Conservation (phyloP, 2,329 filamentous ascomycete species). For the Alternaria solani region DNA sequence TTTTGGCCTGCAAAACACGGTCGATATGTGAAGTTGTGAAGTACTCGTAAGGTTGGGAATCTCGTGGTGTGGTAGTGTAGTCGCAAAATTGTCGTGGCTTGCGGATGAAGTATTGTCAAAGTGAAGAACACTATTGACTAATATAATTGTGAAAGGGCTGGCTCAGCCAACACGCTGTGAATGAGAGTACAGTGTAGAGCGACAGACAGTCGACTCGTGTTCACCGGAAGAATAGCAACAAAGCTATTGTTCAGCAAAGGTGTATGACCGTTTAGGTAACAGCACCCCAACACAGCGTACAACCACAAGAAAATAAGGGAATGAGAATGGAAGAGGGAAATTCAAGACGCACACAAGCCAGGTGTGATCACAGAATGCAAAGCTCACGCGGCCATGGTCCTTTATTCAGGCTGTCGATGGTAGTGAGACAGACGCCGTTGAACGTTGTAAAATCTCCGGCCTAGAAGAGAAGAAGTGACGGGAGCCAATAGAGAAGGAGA, state of each 20-base stretch:
- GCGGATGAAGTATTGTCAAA: not conserved
- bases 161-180: not conserved
- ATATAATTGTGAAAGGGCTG: not conserved
- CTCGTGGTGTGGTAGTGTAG: not conserved
- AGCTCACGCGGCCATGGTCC: constrained; percentile 31
- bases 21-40: not conserved
- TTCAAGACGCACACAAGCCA: constrained; percentile 22
- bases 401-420: constrained; percentile 45
- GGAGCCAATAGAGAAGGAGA: constrained; percentile 45
- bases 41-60: not conserved
- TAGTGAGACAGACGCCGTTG: constrained; percentile 41
- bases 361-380: constrained; percentile 22
- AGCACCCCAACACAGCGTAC: constrained; percentile 24
- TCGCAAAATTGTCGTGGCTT: not conserved
- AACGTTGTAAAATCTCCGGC: constrained; percentile 28
- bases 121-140: not conserved
- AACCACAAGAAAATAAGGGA: constrained; percentile 17
- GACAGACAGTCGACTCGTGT: not conserved
- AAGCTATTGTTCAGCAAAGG: constrained; percentile 35
- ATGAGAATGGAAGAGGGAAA: constrained; percentile 25
- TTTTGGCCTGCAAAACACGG: constrained; percentile 14
- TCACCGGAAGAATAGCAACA: not conserved
- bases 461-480: constrained; percentile 35
- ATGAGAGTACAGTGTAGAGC: not conserved
- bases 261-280: constrained; percentile 3